Evolutionary conservation across 768 basidiomycete genomes (phyloP), one percentile per base, ranked within the genome.

Genomic region (Suillus plorans): DNA sequence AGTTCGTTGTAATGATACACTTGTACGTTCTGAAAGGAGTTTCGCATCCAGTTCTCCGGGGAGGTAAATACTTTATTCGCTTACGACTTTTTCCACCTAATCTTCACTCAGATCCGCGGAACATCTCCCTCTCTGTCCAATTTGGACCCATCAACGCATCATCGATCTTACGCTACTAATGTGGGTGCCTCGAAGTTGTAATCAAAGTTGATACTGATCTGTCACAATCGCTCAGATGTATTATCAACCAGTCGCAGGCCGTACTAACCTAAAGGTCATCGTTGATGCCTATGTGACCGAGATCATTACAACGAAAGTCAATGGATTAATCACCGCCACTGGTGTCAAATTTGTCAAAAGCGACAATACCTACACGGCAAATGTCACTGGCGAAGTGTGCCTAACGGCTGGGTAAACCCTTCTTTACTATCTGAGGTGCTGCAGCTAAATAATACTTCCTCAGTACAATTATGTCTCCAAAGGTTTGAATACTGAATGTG

Each of bases 331-430:
- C 22, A 69, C 71, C 39, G 86, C 85, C 0, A 79, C 76, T 5
- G 83, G 83, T 7, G 80, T 87, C 14, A 80, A 80, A 61, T 87
- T 85, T 70, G 68, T 77, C 22, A 55, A 74, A 49, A 68, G 68
- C 5, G 76, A 67, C 25, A 64, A 66, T 16, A 69, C 55, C 5
- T 77, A 80, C 64, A 64, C 72, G 5, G 81, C 81, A 37, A 71
- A 76, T 36, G 83, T 81, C 14, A 72, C 69, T 55, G 81, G 80
- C 61, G 86, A 88, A 71, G 85, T 87, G 37, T 80, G 87, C 58
- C 72, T 87, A 2, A 77, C 74, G 55, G 77, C 80, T 5, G 82
- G 81, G 80, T 80, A 68, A 36, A 42, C 56, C 31, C 31, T 31
- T n/a, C 14, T 39, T 42, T 60, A 49, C 7, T 44, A 22, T 64